phyloP scores from a whole-genome alignment of 2,329 filamentous ascomycete genomes.

The Fusarium gaditjirri region DNA sequence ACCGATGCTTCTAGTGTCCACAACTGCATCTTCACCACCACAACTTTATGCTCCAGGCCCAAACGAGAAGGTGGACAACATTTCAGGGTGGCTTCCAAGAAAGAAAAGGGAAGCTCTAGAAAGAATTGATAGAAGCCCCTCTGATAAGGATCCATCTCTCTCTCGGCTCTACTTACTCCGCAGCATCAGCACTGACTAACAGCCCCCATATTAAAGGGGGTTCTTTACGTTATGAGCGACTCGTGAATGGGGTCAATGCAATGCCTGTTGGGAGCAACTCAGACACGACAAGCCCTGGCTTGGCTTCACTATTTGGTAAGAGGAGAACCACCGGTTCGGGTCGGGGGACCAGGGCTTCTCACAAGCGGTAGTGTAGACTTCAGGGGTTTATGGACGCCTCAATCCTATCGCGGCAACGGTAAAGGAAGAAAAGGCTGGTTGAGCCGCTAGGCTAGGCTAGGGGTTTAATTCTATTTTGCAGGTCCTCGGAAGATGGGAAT shows the following conservation, averaged over 20 bases:
- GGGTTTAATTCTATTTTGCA: background rate
- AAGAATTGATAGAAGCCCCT: constrained; percentile 21
- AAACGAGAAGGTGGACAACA: constrained; percentile 36
- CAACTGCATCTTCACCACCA: constrained; percentile 2
- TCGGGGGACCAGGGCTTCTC: constrained; percentile 19
- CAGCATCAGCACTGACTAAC: background rate
- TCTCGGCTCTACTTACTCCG: constrained; percentile 16
- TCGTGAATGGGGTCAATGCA: constrained; percentile 13
- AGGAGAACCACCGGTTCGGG: constrained; percentile 38
- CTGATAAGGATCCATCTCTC: constrained; percentile 11
- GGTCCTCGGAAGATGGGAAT: constrained; percentile 26
- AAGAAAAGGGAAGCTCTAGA: constrained; percentile 35
- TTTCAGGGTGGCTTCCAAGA: constrained; percentile 9
- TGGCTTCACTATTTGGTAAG: background rate
- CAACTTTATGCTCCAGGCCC: constrained; percentile 3
- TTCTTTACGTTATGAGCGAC: constrained; percentile 23
- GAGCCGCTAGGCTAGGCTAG: constrained; percentile 1
- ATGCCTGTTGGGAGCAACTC: constrained; percentile 1
- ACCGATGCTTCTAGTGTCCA: constrained; percentile 28
- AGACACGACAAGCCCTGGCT: constrained; percentile 21
- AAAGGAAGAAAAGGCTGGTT: constrained; percentile 1
- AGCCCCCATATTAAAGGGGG: constrained; percentile 24
- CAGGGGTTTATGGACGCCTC: constrained; percentile 3
- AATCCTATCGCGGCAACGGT: constrained; percentile 20
- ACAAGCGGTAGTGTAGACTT: constrained; percentile 7